phyloP scores from a whole-genome alignment of 2,329 filamentous ascomycete genomes.

The Trichoderma sp. region DNA sequence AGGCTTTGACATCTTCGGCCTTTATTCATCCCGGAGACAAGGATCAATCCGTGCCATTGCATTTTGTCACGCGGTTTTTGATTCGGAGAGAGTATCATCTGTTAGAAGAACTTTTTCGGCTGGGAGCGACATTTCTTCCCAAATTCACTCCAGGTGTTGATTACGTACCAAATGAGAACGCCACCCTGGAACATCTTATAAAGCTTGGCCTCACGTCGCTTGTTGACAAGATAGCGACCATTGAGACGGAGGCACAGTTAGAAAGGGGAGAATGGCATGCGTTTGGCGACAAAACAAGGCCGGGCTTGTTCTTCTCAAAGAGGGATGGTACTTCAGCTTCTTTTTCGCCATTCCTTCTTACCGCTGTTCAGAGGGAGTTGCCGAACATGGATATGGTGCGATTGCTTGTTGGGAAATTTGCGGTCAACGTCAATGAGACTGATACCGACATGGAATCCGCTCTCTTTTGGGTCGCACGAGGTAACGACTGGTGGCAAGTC shows the following conservation, averaged over 20 bases:
- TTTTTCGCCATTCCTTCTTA: constrained; percentile 24
- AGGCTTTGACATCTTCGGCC: not conserved
- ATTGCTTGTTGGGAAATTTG: constrained; percentile 34
- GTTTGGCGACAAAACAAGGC: constrained; percentile 20
- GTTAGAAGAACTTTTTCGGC: constrained; percentile 22
- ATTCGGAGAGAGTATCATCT: constrained; percentile 24
- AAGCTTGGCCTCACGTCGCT: constrained; percentile 22
- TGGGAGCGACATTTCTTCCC: constrained; percentile 21
- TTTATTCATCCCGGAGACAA: not conserved
- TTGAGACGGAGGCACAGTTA: constrained; percentile 18
- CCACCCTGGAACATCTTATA: constrained; percentile 17
- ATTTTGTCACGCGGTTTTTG: constrained; percentile 11
- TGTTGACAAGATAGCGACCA: constrained; percentile 22
- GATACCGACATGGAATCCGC: constrained; percentile 18
- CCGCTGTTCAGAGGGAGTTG: constrained; percentile 30
- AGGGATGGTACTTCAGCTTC: not conserved
- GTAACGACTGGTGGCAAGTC: constrained; percentile 26
- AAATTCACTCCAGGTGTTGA: not conserved
- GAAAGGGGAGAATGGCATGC: constrained; percentile 24
- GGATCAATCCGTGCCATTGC: not conserved
- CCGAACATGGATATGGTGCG: constrained; percentile 37
- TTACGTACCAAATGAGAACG: not conserved
- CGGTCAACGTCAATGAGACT: constrained; percentile 32
- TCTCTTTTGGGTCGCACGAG: constrained; percentile 19
- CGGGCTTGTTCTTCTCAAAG: constrained; percentile 23